Evolutionary conservation across 805 yeast genomes (phyloP), one percentile per base, ranked within the genome.

Genomic region (Saccharomycopsis olivae): DNA sequence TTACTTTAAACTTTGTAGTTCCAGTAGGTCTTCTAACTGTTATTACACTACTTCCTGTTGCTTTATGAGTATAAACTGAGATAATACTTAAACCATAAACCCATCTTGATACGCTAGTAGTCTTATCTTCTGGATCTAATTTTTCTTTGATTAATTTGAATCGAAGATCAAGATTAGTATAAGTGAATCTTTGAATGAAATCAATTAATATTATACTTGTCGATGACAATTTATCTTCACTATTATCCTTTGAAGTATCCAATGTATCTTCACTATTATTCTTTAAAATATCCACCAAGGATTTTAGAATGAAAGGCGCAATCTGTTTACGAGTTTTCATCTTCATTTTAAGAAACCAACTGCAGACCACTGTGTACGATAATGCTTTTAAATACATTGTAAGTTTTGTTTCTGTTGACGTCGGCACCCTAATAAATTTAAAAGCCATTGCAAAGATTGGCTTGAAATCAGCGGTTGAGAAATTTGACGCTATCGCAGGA

Each of bases 371-470:
- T 35, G 66, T 68, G 53, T 78, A 82, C 0, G 94, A 81, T 35
- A 80, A 59, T 1, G 75, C 62, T 19, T 71, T 60, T 21, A 79
- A 61, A 53, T 82, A 85, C 36, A 72, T 75, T 0, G 82, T 66
- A 33, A 82, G 71, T 38, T 63, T 64, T n/a, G 8, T 17, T 10
- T 81, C 87, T 38, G 69, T 65, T 2, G 85, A 73, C 52, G 76
- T 78, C n/a, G n/a, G n/a, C n/a, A n/a, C n/a, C 52, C 82, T 84
- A 40, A 85, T 79, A 50, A 77, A 79, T 50, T 78, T 78, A 61
- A 86, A 82, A 1, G 87, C 79, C 54, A 86, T 81, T 2, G 83
- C 95, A 61, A 86, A 83, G 2, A 85, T 84, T 35, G 87, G 65
- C 51, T 77, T 79, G 54, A 69, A 80, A 50, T 86, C 95, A 36